Evolutionary conservation across 2,329 filamentous ascomycete genomes (phyloP).

Genomic region (Colletotrichum ledebouriae): DNA sequence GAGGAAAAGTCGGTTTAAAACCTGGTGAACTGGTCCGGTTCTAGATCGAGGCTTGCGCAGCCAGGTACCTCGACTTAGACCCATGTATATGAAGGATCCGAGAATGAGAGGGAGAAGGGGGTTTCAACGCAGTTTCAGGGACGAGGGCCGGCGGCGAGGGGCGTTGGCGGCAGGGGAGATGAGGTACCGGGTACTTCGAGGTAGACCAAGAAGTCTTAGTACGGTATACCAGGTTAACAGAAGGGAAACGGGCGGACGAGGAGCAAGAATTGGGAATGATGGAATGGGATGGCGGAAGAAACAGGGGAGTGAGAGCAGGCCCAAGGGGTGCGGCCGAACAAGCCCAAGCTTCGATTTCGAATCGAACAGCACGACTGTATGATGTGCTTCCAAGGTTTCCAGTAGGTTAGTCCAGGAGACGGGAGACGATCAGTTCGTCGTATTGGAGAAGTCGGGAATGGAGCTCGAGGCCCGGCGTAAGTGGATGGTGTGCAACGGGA

Average conservation of each 20-base stretch:
- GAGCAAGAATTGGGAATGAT: conserved; percentile 33
- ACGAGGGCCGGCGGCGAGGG: conserved; percentile 31
- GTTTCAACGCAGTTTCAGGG: conserved; percentile 42
- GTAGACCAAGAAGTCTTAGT: conserved; percentile 20
- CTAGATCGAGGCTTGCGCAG: conserved; percentile 33
- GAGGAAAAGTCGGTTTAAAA: conserved; percentile 53
- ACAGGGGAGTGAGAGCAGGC: conserved; percentile 21
- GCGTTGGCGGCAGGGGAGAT: conserved; percentile 10
- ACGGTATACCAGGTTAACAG: conserved; percentile 19
- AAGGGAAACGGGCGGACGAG: conserved; percentile 35
- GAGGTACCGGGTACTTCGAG: conserved; percentile 39
- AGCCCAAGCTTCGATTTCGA: conserved; percentile 33
- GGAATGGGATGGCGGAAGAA: conserved; percentile 33
- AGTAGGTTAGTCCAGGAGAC: conserved; percentile 3
- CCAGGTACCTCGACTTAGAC: conserved; percentile 41
- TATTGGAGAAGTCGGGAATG: conserved; percentile 7
- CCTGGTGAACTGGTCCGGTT: conserved; percentile 41
- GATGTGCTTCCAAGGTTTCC: conserved; percentile 31
- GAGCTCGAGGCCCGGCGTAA: background rate
- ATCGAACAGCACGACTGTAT: conserved; percentile 25
- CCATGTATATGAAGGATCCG: conserved; percentile 35
- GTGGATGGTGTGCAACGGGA: conserved; percentile 15
- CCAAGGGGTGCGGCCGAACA: conserved; percentile 5
- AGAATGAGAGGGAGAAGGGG: conserved; percentile 40
- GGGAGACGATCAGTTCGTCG: conserved; percentile 13